Evolutionary conservation across 179 eudicot species (phyloP).

Genomic region (Gypsophila paniculata): DNA sequence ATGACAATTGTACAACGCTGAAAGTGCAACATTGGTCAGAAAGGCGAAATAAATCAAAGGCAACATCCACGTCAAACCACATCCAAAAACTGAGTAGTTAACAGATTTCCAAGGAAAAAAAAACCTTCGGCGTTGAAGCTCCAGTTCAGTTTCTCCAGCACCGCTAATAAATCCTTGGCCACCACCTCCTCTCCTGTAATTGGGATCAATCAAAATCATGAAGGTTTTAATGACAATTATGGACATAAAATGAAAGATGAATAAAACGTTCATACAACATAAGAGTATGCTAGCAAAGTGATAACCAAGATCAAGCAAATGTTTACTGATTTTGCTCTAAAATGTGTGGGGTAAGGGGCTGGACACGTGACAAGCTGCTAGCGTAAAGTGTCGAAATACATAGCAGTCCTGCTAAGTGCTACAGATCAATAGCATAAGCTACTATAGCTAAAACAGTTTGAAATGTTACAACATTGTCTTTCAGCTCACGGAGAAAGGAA

Average conservation of each 20-base stretch:
- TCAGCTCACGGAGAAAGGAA: neutral
- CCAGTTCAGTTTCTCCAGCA: slow-evolving; percentile 99
- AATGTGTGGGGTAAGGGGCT: too few species aligned
- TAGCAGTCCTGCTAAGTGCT: too few species aligned
- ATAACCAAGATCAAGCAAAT: neutral
- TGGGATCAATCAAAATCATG: slow-evolving; percentile 16
- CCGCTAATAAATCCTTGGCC: slow-evolving; percentile 96
- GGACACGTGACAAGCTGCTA: too few species aligned
- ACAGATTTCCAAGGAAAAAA: slow-evolving; percentile 12
- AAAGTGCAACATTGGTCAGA: slow-evolving; percentile 8
- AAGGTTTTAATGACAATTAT: slow-evolving; percentile 3
- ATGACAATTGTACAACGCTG: slow-evolving; percentile 1
- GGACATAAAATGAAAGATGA: neutral
- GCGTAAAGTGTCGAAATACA: too few species aligned
- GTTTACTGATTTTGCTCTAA: too few species aligned
- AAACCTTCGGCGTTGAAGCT: slow-evolving; percentile 96
- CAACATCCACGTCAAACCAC: neutral
- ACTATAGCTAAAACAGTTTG: neutral
- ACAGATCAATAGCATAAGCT: neutral
- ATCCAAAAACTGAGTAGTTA: neutral
- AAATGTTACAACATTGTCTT: neutral
- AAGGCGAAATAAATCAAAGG: slow-evolving; percentile 1
- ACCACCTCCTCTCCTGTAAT: slow-evolving; percentile 91
- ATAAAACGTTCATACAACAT: neutral
- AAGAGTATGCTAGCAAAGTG: too few species aligned